Conservation (phyloP, 73 alveolate species). For the Paramecium pentaurelia region DNA sequence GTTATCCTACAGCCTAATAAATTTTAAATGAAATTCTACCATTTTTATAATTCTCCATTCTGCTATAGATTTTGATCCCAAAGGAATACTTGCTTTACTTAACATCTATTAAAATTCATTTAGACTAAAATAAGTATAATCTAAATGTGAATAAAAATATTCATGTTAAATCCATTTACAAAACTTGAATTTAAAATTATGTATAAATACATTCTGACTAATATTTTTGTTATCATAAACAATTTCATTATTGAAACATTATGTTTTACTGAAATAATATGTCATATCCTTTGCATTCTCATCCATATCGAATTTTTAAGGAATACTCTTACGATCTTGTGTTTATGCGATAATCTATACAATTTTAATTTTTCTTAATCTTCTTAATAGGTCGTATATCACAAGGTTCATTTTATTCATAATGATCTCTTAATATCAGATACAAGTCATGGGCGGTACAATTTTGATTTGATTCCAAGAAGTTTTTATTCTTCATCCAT, state of each 20-base stretch:
- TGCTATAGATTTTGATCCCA: not conserved
- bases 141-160: constrained; percentile 38
- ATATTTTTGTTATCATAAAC: not conserved
- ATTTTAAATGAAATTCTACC: not conserved
- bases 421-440: constrained; percentile 29
- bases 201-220: not conserved
- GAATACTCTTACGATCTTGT: not conserved
- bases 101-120: constrained; percentile 12
- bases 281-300: not conserved
- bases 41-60: constrained; percentile 32
- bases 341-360: not conserved
- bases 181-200: not conserved
- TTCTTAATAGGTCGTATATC: not conserved
- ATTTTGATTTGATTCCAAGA: constrained; percentile 45
- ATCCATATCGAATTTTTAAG: not conserved
- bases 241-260: not conserved
- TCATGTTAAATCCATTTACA: constrained; percentile 35
- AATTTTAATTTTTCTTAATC: constrained; percentile 1
- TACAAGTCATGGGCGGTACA: constrained; percentile 44
- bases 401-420: constrained; percentile 25
- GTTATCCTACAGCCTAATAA: constrained; percentile 9
- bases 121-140: constrained; percentile 40
- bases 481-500: constrained; percentile 16
- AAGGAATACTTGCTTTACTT: not conserved
- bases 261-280: not conserved